Percentiles rank a stretch among this genome's conserved stretches.
Conservation (phyloP, 129 eudicot genomes). For the Artemisia tridentata region DNA sequence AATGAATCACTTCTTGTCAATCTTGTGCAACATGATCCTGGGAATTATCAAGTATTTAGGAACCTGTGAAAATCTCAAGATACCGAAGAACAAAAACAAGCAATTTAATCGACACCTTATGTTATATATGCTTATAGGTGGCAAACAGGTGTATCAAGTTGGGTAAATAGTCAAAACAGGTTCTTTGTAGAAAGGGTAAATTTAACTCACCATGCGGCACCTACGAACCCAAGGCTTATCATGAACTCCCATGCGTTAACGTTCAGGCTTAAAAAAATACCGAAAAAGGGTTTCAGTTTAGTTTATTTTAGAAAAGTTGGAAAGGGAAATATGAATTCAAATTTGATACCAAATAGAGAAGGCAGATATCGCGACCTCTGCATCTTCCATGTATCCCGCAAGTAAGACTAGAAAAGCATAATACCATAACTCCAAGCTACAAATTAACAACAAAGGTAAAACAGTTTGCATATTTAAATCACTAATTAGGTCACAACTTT, state of each 20-base stretch:
- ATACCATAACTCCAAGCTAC: slow-evolving; percentile 83
- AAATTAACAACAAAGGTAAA: not conserved
- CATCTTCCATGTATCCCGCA: slow-evolving; percentile 71
- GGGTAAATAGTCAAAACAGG: not conserved
- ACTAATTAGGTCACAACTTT: not conserved
- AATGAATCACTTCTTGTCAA: too few species aligned
- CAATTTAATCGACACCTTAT: not conserved
- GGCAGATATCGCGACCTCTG: slow-evolving; percentile 75
- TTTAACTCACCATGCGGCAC: slow-evolving; percentile 64
- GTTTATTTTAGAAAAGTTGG: not conserved
- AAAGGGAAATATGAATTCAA: slow-evolving; percentile 3
- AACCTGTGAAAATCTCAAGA: too few species aligned
- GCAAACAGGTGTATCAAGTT: not conserved
- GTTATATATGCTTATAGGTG: not conserved
- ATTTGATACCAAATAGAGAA: slow-evolving; percentile 64
- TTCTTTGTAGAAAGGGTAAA: not conserved
- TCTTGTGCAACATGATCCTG: too few species aligned
- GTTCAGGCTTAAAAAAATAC: slow-evolving; percentile 50
- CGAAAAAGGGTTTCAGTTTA: not conserved
- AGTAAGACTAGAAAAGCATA: slow-evolving; percentile 59
- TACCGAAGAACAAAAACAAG: not conserved
- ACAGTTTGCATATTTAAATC: slow-evolving; percentile 1
- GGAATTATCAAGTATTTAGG: too few species aligned
- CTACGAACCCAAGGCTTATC: slow-evolving; percentile 70
- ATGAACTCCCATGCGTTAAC: slow-evolving; percentile 63